phyloP scores from a whole-genome alignment of 768 basidiomycete species.

The Boletus insuetus region DNA sequence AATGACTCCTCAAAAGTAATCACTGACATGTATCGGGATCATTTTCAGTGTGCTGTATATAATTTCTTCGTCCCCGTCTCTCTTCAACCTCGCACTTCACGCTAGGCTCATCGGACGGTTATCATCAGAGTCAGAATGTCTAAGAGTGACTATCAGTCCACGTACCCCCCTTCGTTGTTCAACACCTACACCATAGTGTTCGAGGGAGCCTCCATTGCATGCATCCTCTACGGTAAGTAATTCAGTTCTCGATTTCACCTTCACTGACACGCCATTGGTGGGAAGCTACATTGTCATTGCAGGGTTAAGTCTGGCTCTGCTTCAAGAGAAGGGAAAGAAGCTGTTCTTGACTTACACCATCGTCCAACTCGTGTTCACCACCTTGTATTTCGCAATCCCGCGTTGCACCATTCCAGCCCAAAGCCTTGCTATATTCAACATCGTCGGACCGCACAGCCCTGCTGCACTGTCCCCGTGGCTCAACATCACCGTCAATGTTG shows the following conservation, averaged over 20 bases:
- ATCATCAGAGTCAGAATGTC: slow-evolving; percentile 11
- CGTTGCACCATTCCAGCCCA: slow-evolving; percentile 16
- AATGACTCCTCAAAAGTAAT: not conserved
- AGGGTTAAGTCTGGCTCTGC: slow-evolving; percentile 12
- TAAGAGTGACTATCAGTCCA: not conserved
- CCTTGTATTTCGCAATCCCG: slow-evolving; percentile 17
- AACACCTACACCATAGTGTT: slow-evolving; percentile 21
- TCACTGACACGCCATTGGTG: not conserved
- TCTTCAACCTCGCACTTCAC: too few relatives aligned
- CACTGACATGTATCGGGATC: slow-evolving; percentile 3
- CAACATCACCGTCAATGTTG: slow-evolving; percentile 1
- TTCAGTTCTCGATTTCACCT: too few relatives aligned
- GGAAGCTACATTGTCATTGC: slow-evolving; percentile 17
- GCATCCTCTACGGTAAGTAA: slow-evolving; percentile 17
- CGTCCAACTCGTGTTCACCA: slow-evolving; percentile 18
- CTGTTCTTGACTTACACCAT: slow-evolving; percentile 11
- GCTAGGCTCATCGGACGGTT: not conserved
- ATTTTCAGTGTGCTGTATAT: slow-evolving; percentile 1
- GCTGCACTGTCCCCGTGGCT: slow-evolving; percentile 18
- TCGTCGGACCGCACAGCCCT: not conserved
- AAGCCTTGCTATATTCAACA: slow-evolving; percentile 7
- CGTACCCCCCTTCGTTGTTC: slow-evolving; percentile 13
- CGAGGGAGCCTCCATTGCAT: slow-evolving; percentile 19
- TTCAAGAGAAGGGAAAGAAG: slow-evolving; percentile 14
- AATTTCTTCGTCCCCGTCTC: not conserved